Evolutionary conservation across 2,329 filamentous ascomycete genomes (phyloP).

Genomic region (Rasamsonia emersonii): DNA sequence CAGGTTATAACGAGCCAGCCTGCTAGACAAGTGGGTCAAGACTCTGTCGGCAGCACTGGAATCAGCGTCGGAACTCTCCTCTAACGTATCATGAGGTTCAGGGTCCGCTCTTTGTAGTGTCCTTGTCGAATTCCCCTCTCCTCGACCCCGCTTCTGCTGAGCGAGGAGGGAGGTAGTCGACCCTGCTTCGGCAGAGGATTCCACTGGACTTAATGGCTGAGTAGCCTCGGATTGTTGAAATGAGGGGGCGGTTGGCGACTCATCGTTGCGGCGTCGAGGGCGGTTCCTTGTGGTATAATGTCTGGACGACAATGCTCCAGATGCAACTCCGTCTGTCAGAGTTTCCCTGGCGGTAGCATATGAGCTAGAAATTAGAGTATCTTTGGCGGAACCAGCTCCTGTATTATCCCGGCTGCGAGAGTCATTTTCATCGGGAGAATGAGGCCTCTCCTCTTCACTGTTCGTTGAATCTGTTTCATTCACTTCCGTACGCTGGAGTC

Average conservation of each 20-base stretch:
- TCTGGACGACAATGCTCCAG: background rate
- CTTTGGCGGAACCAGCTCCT: background rate
- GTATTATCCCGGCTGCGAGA: background rate
- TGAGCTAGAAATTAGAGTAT: constrained; percentile 5
- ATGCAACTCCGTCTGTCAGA: constrained; percentile 1
- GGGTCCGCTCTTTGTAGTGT: constrained; percentile 27
- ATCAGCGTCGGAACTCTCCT: constrained; percentile 9
- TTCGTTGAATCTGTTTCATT: too few relatives aligned
- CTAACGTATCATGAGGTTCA: constrained; percentile 17
- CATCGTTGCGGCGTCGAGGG: too few relatives aligned
- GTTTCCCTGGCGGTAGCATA: constrained; percentile 8
- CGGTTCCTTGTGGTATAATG: too few relatives aligned
- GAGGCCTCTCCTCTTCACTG: too few relatives aligned
- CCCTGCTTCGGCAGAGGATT: constrained; percentile 15
- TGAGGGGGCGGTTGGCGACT: too few relatives aligned
- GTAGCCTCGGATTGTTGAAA: too few relatives aligned
- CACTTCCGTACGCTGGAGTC: too few relatives aligned
- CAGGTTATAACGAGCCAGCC: constrained; percentile 37
- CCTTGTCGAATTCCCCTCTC: constrained; percentile 13
- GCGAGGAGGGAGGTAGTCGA: constrained; percentile 27
- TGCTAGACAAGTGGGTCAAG: constrained; percentile 15
- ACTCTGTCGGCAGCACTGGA: constrained; percentile 12
- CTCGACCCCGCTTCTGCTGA: constrained; percentile 12
- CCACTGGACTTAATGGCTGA: background rate
- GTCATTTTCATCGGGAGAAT: constrained; percentile 1